Percentiles rank a stretch among this genome's conserved stretches.
Evolutionary conservation across 306 rosid species (phyloP).

Genomic region (Inga oerstediana): DNA sequence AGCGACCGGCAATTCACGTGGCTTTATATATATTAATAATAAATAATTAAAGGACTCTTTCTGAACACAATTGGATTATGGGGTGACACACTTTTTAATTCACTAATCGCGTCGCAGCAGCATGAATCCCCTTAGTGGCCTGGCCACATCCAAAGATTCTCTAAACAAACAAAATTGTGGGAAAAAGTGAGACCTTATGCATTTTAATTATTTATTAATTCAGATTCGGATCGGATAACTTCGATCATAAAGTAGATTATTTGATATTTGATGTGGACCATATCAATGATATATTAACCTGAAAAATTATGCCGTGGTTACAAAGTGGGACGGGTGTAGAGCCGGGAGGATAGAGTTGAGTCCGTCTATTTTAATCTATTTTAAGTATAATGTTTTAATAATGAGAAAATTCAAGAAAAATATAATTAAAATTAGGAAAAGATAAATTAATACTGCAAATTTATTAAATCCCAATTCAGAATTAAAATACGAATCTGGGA

Average conservation of each 20-base stretch:
- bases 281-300: background rate
- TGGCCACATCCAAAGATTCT: slow-evolving; percentile 15
- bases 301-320: background rate
- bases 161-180: slow-evolving; percentile 21
- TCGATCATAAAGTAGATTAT: slow-evolving; percentile 6
- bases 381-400: background rate
- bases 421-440: too few relatives aligned
- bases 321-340: background rate
- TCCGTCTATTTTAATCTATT: too few relatives aligned
- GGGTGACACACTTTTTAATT: slow-evolving; percentile 7
- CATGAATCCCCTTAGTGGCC: slow-evolving; percentile 14
- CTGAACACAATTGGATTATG: slow-evolving; percentile 19
- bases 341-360: background rate
- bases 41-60: slow-evolving; percentile 16
- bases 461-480: too few relatives aligned
- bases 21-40: background rate
- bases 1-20: slow-evolving; percentile 6
- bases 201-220: slow-evolving; percentile 16
- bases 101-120: slow-evolving; percentile 19
- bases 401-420: too few relatives aligned
- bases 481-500: too few relatives aligned
- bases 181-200: slow-evolving; percentile 35
- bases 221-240: slow-evolving; percentile 20
- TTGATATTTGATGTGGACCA: slow-evolving; percentile 27
- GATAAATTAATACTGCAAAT: too few relatives aligned